Conservation (phyloP, 441 rosid species). For the Eruca vesicaria region DNA sequence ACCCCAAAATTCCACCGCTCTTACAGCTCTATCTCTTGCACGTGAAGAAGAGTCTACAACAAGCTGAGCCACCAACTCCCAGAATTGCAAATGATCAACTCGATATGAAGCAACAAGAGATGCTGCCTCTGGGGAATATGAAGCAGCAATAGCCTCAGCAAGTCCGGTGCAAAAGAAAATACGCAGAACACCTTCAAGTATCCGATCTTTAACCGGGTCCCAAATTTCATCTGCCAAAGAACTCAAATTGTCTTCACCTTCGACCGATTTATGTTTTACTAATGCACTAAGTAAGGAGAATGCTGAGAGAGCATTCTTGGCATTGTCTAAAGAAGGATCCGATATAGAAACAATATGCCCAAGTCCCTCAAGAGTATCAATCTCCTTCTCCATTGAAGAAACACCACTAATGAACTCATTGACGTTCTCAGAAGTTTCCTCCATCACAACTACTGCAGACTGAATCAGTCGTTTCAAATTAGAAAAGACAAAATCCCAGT, state of each 20-base stretch:
- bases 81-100: conserved; percentile 55
- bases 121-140: conserved; percentile 64
- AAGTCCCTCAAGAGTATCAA: conserved; percentile 51
- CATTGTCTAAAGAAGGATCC: conserved; percentile 53
- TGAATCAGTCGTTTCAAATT: conserved; percentile 76
- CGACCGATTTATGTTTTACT: conserved; percentile 36
- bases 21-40: conserved; percentile 83
- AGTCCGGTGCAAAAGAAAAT: conserved; percentile 87
- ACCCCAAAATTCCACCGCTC: conserved; percentile 91
- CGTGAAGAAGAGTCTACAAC: conserved; percentile 60
- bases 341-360: conserved; percentile 52
- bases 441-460: conserved; percentile 87
- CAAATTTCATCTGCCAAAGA: conserved; percentile 51
- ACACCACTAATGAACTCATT: conserved; percentile 53
- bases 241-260: conserved; percentile 36
- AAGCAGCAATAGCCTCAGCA: conserved; percentile 77
- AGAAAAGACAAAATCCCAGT: conserved; percentile 80
- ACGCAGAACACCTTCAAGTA: conserved; percentile 84
- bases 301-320: conserved; percentile 69
- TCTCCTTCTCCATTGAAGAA: conserved; percentile 39
- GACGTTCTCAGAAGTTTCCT: conserved; percentile 81
- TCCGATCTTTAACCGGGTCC: conserved; percentile 61
- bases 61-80: conserved; percentile 80
- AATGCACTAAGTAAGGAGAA: conserved; percentile 56
- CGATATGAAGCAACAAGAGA: conserved; percentile 65